Evolutionary conservation across 306 rosid species (phyloP), one percentile per base, ranked within the genome.

Genomic region (Oemleria cerasiformis): DNA sequence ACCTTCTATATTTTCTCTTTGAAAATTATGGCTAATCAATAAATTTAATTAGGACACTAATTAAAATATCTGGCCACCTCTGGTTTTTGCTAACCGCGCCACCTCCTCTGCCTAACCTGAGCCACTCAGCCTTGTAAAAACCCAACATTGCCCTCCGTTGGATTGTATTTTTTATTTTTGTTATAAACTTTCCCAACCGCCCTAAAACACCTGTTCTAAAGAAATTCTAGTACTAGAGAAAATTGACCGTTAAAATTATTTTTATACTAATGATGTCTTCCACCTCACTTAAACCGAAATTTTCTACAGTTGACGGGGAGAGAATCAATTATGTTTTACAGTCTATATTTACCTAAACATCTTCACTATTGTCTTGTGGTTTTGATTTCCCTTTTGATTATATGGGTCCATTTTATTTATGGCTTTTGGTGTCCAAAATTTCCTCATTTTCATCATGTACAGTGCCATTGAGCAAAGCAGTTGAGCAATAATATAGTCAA

Each of bases 1-100:
- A 73, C 73, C 81, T 68, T 70, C 81, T 63, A 72, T 57, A 76
- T 72, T 68, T 63, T 42, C 60, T 16, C 55, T 34, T 34, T 15
- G 12, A 54, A 67, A 53, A 38, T 49, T 44, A 59, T 47, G 44
- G 38, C 12, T 54, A 42, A 16, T 47, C 17, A 47, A 47, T 47
- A 47, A 47, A 13, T 0, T 0, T 13, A 13, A 61, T 54, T 77
- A 3, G 51, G 61, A 60, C 50, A 69, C 65, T 62, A 63, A 44
- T 21, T 55, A 55, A 9, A 55, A 10, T 21, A 15, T 71, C 54
- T 56, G 57, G 67, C 67, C 76, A n/a, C 79, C 70, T 65, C 67
- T 48, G 36, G 41, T 55, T 70, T 25, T 70, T 65, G 56, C 23
- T 23, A 57, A 57, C 1, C 25, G 23, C 36, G 49, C 53, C 42